These are phyloP conservation scores for Pichia sporocuriosa DNA, from an alignment of 805 yeast species.

Conservation along the genomic window DNA sequence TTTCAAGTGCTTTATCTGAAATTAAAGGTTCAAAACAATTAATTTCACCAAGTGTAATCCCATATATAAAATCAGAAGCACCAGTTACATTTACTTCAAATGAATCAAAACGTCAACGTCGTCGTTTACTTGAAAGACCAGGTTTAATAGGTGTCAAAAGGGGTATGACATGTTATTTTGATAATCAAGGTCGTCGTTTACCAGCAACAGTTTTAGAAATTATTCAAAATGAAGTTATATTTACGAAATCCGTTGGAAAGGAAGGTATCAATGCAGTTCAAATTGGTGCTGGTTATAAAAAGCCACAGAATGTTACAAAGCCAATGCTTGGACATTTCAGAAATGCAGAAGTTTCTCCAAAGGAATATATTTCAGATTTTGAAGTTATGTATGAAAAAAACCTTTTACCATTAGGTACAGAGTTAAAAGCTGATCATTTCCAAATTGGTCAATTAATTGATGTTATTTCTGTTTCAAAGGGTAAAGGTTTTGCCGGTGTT, in stretches of 20 bases:
- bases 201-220: slow-evolving; percentile 88
- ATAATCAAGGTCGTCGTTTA: slow-evolving; percentile 55
- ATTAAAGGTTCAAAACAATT: slow-evolving; percentile 16
- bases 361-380: slow-evolving; percentile 68
- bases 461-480: slow-evolving; percentile 70
- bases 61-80: slow-evolving; percentile 39
- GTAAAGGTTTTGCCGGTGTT: slow-evolving; percentile 97
- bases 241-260: slow-evolving; percentile 58
- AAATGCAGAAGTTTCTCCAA: slow-evolving; percentile 78
- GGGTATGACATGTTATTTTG: slow-evolving; percentile 87
- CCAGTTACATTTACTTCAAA: slow-evolving; percentile 60
- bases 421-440: slow-evolving; percentile 77
- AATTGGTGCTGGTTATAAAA: slow-evolving; percentile 69
- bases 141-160: slow-evolving; percentile 80
- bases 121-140: slow-evolving; percentile 66
- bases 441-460: slow-evolving; percentile 80
- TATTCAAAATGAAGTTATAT: slow-evolving; percentile 79
- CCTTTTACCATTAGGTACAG: slow-evolving; percentile 69
- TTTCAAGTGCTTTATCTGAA: slow-evolving; percentile 1
- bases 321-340: slow-evolving; percentile 70
- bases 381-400: slow-evolving; percentile 63
- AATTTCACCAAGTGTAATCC: slow-evolving; percentile 45
- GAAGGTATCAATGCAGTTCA: slow-evolving; percentile 85
- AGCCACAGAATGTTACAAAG: slow-evolving; percentile 56
- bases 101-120: slow-evolving; percentile 63